Evolutionary conservation across 2,329 filamentous ascomycete species (phyloP).

Genomic region (Exophiala alcalophila): DNA sequence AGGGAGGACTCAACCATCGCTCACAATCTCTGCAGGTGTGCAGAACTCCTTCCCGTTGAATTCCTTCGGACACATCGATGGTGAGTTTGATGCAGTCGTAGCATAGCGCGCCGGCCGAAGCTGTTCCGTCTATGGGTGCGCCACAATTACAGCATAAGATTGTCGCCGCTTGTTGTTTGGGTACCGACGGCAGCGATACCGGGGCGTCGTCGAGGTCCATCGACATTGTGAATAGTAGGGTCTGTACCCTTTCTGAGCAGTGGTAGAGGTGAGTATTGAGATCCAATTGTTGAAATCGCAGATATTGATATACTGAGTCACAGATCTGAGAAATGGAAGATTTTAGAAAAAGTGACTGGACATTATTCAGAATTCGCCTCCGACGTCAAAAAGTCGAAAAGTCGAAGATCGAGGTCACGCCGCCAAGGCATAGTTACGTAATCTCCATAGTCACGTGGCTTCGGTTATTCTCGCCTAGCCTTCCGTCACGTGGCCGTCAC

Average conservation of each 20-base stretch:
- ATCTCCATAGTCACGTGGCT: no score
- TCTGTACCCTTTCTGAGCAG: no score
- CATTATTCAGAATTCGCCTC: constrained; percentile 23
- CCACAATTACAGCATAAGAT: constrained; percentile 99
- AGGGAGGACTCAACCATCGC: constrained; percentile 83
- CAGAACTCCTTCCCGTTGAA: constrained; percentile 83
- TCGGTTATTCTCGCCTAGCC: neutral
- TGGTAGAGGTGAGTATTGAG: no score
- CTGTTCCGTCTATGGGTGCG: constrained; percentile 88
- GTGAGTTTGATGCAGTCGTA: constrained; percentile 95
- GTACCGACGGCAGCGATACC: constrained; percentile 40
- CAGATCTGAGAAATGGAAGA: constrained; percentile 3
- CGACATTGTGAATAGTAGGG: constrained; percentile 46
- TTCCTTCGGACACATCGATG: constrained; percentile 85
- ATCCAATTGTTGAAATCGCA: no score
- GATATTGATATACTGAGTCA: no score
- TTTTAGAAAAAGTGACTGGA: constrained; percentile 7
- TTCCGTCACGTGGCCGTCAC: neutral
- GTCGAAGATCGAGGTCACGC: neutral
- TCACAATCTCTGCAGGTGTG: constrained; percentile 95
- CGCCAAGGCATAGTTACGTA: no score
- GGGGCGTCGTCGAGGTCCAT: constrained; percentile 61
- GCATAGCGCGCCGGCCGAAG: constrained; percentile 80
- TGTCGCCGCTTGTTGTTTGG: constrained; percentile 44
- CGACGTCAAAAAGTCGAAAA: neutral